Percentiles rank a stretch among this genome's conserved stretches.
Conservation (phyloP, 306 rosid species). For the Acacia acuminata region DNA sequence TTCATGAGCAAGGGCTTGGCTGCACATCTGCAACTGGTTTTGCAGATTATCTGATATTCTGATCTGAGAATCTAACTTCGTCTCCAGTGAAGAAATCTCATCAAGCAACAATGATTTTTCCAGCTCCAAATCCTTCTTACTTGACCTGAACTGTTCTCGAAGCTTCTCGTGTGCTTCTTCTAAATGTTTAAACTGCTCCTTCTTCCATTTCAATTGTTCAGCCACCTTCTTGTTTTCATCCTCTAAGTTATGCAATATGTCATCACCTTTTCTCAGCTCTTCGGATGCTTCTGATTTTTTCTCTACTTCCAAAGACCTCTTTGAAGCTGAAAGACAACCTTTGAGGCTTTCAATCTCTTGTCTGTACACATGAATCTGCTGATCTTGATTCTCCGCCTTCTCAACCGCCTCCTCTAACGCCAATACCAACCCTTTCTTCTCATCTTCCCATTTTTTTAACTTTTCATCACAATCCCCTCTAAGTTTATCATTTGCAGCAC, state of each 20-base stretch:
- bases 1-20: slow-evolving; percentile 65
- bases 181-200: slow-evolving; percentile 61
- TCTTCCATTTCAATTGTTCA: slow-evolving; percentile 71
- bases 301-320: slow-evolving; percentile 46
- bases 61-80: slow-evolving; percentile 53
- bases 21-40: slow-evolving; percentile 46
- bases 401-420: slow-evolving; percentile 55
- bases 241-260: slow-evolving; percentile 34
- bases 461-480: slow-evolving; percentile 49
- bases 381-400: slow-evolving; percentile 50
- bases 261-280: slow-evolving; percentile 45
- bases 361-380: slow-evolving; percentile 34
- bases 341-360: slow-evolving; percentile 59
- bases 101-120: slow-evolving; percentile 56
- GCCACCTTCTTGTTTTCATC: slow-evolving; percentile 46
- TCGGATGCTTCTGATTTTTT: slow-evolving; percentile 34
- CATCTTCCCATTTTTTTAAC: slow-evolving; percentile 46
- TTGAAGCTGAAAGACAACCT: slow-evolving; percentile 39
- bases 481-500: slow-evolving; percentile 54
- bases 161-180: slow-evolving; percentile 61
- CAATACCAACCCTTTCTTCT: slow-evolving; percentile 34
- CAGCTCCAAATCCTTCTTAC: slow-evolving; percentile 58
- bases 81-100: slow-evolving; percentile 57
- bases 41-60: slow-evolving; percentile 55
- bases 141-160: slow-evolving; percentile 43